Evolutionary conservation across 176 grass and related monocot genomes (phyloP).

Genomic region (Cenchrus purpureus): DNA sequence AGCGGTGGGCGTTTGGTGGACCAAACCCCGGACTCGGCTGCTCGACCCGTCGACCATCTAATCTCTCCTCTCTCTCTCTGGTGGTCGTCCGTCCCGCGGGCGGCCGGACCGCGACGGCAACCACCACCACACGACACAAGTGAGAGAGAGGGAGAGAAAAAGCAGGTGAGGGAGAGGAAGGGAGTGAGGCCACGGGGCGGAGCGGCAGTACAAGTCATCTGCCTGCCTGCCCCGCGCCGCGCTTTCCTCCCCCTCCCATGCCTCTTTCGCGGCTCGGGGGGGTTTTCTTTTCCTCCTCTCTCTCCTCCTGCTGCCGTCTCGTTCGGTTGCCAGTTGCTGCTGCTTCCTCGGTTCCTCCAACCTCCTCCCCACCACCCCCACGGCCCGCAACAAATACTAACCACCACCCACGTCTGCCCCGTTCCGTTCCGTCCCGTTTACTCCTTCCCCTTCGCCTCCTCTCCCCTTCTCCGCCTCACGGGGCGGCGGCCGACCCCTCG

Average conservation of each 20-base stretch:
- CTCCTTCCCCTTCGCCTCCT: background rate
- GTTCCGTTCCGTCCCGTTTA: slow-evolving; percentile 24
- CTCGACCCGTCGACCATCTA: too few relatives aligned
- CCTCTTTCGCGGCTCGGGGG: background rate
- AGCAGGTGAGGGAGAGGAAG: background rate
- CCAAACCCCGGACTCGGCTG: slow-evolving; percentile 31
- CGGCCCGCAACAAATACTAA: slow-evolving; percentile 14
- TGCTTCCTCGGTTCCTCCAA: background rate
- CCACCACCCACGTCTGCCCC: background rate
- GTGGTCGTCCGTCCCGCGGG: too few relatives aligned
- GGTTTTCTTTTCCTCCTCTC: too few relatives aligned
- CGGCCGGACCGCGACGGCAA: slow-evolving; percentile 23
- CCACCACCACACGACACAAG: slow-evolving; percentile 19
- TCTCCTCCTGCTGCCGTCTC: background rate
- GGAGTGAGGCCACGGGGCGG: background rate
- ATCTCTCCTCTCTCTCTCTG: too few relatives aligned
- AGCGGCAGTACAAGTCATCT: background rate
- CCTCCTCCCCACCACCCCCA: background rate
- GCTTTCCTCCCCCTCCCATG: background rate
- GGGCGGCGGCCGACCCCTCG: slow-evolving; percentile 20
- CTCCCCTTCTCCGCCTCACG: background rate
- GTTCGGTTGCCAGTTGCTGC: slow-evolving; percentile 2
- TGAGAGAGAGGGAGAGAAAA: too few relatives aligned
- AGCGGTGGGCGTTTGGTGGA: slow-evolving; percentile 59
- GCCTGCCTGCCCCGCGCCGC: background rate